Evolutionary conservation across 768 basidiomycete genomes (phyloP).

Genomic region (Suillus americanus): DNA sequence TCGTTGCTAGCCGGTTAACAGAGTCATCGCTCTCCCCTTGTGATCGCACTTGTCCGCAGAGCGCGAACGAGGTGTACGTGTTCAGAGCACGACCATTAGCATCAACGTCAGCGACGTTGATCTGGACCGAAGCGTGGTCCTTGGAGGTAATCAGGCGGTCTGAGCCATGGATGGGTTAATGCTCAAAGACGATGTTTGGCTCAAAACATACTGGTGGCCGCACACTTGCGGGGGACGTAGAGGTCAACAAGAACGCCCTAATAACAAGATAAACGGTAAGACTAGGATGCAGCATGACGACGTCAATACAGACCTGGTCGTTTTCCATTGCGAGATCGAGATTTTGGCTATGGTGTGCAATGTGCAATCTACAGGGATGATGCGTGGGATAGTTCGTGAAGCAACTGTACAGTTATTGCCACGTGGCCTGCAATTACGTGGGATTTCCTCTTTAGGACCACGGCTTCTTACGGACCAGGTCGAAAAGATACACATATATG

Average conservation of each 20-base stretch:
- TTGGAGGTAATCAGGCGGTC: constrained; percentile 99
- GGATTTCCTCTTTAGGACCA: neutral
- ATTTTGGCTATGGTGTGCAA: constrained; percentile 3
- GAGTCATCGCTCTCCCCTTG: constrained; percentile 97
- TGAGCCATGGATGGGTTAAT: constrained; percentile 30
- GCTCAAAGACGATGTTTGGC: neutral
- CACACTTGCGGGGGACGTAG: constrained; percentile 99
- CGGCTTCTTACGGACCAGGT: too few relatives aligned
- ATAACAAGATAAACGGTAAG: constrained; percentile 3
- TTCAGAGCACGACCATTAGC: constrained; percentile 75
- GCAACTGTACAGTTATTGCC: constrained; percentile 30
- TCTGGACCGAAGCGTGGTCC: constrained; percentile 98
- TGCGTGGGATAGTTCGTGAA: constrained; percentile 27
- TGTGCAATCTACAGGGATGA: constrained; percentile 6
- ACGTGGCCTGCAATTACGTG: neutral
- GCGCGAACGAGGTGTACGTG: constrained; percentile 89
- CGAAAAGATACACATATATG: neutral
- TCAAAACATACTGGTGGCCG: constrained; percentile 83
- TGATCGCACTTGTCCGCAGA: constrained; percentile 91
- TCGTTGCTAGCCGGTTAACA: constrained; percentile 93
- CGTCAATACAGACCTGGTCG: constrained; percentile 65
- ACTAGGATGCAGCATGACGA: neutral
- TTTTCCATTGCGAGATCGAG: constrained; percentile 71
- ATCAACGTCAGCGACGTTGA: constrained; percentile 94
- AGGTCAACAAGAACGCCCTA: constrained; percentile 99